Evolutionary conservation across 805 yeast genomes (phyloP).

Genomic region (Saccharomycopsis fibuligera): DNA sequence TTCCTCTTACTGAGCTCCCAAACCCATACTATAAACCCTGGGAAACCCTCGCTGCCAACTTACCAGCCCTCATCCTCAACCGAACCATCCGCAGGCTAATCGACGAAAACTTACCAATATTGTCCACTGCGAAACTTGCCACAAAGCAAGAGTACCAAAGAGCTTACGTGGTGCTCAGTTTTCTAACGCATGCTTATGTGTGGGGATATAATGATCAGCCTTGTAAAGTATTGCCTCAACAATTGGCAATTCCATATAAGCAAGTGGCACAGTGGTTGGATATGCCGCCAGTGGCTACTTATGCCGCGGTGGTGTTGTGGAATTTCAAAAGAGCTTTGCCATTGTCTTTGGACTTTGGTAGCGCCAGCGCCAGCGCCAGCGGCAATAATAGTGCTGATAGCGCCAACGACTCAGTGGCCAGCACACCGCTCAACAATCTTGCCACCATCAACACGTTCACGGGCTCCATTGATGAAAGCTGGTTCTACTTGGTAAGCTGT

Average conservation of each 20-base stretch:
- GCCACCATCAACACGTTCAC: slow-evolving; percentile 82
- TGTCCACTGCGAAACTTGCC: slow-evolving; percentile 41
- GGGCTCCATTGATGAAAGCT: slow-evolving; percentile 84
- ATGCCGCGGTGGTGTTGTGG: slow-evolving; percentile 85
- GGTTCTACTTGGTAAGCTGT: slow-evolving; percentile 89
- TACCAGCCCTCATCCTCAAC: slow-evolving; percentile 71
- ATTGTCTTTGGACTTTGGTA: slow-evolving; percentile 14
- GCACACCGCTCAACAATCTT: slow-evolving; percentile 57
- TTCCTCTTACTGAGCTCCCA: slow-evolving; percentile 58
- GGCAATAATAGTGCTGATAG: slow-evolving; percentile 23
- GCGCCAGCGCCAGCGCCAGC: slow-evolving; percentile 24
- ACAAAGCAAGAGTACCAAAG: slow-evolving; percentile 53
- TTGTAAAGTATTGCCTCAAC: slow-evolving; percentile 54
- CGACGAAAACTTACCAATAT: slow-evolving; percentile 50
- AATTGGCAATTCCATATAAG: slow-evolving; percentile 66
- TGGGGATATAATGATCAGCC: slow-evolving; percentile 70
- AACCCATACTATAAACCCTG: slow-evolving; percentile 63
- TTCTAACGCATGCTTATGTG: slow-evolving; percentile 80
- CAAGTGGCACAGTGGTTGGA: slow-evolving; percentile 52
- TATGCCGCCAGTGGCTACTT: slow-evolving; percentile 82
- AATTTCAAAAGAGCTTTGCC: slow-evolving; percentile 65
- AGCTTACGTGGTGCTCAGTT: slow-evolving; percentile 75
- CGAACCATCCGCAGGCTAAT: slow-evolving; percentile 53
- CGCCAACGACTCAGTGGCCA: slow-evolving; percentile 27
- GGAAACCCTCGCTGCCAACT: slow-evolving; percentile 60